Base-by-base conservation (phyloP, 2,329 filamentous ascomycete genomes). In the Ceratocystis harringtonii region DNA sequence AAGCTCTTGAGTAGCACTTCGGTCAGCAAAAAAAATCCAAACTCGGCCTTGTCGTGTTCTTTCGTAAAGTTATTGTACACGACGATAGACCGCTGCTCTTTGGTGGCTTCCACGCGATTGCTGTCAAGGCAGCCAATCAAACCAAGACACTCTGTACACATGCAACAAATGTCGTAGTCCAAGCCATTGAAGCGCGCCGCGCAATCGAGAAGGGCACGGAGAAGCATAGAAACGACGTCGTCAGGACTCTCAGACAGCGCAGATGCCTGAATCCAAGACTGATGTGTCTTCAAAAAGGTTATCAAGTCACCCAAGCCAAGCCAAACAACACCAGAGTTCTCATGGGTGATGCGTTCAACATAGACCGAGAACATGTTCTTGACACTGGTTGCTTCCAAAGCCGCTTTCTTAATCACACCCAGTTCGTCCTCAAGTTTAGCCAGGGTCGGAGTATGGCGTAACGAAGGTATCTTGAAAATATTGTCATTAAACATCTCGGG, bases 1-100 rank as follows among this genome's bases (percentile, higher is more conserved):
- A 99, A 99, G 0, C 92, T 88, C 68, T 92, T 91, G 30, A 97
- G 90, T 10, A 99, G 78, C 6, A 96, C 87, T 72, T 95, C 83
- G 71, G 96, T 87, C 17, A 99, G 79, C 60, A 96, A 80, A 71
- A 92, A 91, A 50, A 94, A 79, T 6, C 90, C 84, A 74, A 97
- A 99, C 68, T 94, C 85, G 17, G 90, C 86, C 0, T 87, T 89
- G 73, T 99, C 92, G 62, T 84, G 82, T 17, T 83, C 80, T 58
- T 83, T 82, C 57, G 87, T 83, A 71, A 99, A 97, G 72, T 99
- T 97, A 62, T 89, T 88, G 45, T 92, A 76, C 62, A 97, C 85
- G 28, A 97, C 83, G 64, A 96, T 88, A n/a, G 90, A 87, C 69
- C 83, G 85, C 70, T 90, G 87, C 70, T 89, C 87, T 66, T 89